Evolutionary conservation across 805 yeast species (phyloP), one percentile per base, ranked within the genome.

Genomic region (Starmerella ratchasimensis): DNA sequence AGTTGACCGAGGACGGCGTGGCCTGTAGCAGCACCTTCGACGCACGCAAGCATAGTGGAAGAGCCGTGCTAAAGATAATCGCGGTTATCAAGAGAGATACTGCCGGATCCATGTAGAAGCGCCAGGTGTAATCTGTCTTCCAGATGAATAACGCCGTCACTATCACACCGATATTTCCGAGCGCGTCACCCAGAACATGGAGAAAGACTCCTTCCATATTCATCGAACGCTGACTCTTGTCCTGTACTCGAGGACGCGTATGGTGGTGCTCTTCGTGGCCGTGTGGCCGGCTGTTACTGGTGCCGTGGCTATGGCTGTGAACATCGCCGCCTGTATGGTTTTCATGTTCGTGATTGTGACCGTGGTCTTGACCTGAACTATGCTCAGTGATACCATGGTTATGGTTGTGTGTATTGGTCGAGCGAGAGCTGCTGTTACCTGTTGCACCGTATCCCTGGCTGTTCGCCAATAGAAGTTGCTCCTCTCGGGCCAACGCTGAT

Each of bases 201-300:
- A 88, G 65, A 55, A 82, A 90, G 3, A 88, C 96, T 46, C 98
- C 98, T 52, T 82, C 86, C 96, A 88, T 88, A 60, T 90, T 88
- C 64, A 88, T 64, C n/a, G 94, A 80, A 54, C 70, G 73, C 23
- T 59, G 50, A 43, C 64, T 29, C 36, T 56, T 53, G 45, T 43
- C 14, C 42, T 45, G 16, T 26, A 36, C 23, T 46, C 38, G 45
- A 26, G 57, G 45, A 37, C 52, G 47, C 31, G 55, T 44, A 48
- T 57, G 61, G 43, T 44, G 47, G 41, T 60, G 62, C 31, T 48
- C 49, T 9, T 37, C 42, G 30, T 55, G 57, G 28, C 45, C 47
- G 17, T 34, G 20, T n/a, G 43, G 18, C 20, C 13, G 38, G 17
- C 26, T 29, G 15, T 23, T 31, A 20, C 37, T 31, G 18, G 25